Evolutionary conservation across 208 protist genomes (phyloP).

Genomic region (Leishmania gerbilli): DNA sequence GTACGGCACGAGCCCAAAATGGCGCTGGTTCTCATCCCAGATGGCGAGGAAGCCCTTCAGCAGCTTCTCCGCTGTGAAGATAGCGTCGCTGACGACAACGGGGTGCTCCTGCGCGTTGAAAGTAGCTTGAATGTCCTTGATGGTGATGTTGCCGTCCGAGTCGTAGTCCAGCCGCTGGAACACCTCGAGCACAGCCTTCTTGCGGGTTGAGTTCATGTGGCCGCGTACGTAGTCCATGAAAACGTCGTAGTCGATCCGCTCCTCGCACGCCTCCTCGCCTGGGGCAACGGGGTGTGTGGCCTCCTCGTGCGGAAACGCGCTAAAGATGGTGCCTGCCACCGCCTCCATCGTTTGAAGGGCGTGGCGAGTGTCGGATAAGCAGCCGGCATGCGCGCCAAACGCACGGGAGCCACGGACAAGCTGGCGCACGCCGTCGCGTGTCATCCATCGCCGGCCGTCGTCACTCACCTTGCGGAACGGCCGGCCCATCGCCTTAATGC

Average conservation of each 20-base stretch:
- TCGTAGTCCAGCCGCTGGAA: constrained; percentile 89
- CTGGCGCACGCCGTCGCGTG: constrained; percentile 54
- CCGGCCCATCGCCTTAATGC: constrained; percentile 91
- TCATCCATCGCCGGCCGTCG: constrained; percentile 89
- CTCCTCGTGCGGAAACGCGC: constrained; percentile 77
- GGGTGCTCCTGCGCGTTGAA: constrained; percentile 90
- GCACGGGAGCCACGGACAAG: constrained; percentile 75
- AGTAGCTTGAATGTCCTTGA: constrained; percentile 75
- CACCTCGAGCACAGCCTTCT: constrained; percentile 72
- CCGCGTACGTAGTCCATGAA: constrained; percentile 88
- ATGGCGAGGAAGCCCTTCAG: constrained; percentile 83
- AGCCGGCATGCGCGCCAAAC: constrained; percentile 39
- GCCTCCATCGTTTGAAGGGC: constrained; percentile 36
- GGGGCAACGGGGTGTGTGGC: constrained; percentile 7
- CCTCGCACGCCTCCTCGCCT: constrained; percentile 14
- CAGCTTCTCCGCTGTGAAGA: constrained; percentile 80
- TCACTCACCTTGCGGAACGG: constrained; percentile 70
- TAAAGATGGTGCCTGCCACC: constrained; percentile 53
- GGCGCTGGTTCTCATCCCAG: constrained; percentile 83
- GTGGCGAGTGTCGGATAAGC: constrained; percentile 43
- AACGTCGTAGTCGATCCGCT: constrained; percentile 80
- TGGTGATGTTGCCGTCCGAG: constrained; percentile 68
- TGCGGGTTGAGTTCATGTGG: constrained; percentile 82
- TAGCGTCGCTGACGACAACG: constrained; percentile 65
- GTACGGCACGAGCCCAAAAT: constrained; percentile 82